Conservation (phyloP, 2,329 filamentous ascomycete species). For the Paracamarosporium sp. region DNA sequence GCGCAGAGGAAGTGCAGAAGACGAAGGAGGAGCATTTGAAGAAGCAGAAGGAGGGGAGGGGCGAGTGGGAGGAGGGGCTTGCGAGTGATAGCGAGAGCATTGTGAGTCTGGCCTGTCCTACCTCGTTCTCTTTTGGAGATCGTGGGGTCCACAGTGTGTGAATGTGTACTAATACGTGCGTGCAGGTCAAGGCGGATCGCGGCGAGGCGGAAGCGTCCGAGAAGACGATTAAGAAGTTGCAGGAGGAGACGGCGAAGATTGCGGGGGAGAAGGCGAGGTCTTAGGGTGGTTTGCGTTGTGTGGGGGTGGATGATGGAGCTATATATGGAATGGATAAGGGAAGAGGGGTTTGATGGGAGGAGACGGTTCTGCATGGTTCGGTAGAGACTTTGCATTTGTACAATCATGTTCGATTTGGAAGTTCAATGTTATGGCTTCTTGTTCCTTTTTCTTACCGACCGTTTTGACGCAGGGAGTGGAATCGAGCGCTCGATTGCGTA, state of each 20-base stretch:
- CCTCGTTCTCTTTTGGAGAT: neutral
- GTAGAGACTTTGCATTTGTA: neutral
- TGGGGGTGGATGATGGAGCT: neutral
- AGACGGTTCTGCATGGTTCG: neutral
- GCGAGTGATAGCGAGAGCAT: conserved; percentile 52
- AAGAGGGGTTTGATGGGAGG: neutral
- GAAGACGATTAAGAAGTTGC: conserved; percentile 53
- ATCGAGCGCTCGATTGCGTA: too few relatives aligned
- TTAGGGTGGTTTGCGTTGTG: neutral
- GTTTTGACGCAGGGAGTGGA: too few relatives aligned
- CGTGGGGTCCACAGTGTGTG: too few relatives aligned
- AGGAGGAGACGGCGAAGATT: conserved; percentile 53
- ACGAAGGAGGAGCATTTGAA: conserved; percentile 52
- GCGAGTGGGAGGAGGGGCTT: conserved; percentile 52
- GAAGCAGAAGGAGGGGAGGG: conserved; percentile 53
- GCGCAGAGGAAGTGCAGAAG: conserved; percentile 49
- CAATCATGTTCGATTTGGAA: neutral
- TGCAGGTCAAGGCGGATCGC: conserved; percentile 52
- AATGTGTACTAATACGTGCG: too few relatives aligned
- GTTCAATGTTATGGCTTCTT: too few relatives aligned
- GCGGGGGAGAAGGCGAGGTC: conserved; percentile 20
- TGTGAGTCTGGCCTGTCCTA: conserved; percentile 28
- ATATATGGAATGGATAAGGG: too few relatives aligned
- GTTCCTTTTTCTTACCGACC: neutral
- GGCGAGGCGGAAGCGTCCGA: conserved; percentile 49